Evolutionary conservation across 768 basidiomycete genomes (phyloP).

Genomic region (Xanthoconium stramineum): DNA sequence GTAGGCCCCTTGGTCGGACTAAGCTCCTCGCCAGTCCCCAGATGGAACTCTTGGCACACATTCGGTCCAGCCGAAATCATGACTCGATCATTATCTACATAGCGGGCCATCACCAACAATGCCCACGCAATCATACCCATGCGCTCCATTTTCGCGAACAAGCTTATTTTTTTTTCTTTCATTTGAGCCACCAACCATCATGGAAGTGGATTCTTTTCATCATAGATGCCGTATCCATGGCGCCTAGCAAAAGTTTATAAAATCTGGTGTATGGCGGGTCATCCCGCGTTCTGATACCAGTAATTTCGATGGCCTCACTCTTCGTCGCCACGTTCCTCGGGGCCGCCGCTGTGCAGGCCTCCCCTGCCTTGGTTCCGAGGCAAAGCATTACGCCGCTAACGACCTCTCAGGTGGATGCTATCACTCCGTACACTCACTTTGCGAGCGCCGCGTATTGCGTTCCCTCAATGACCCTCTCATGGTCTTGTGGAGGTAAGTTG

Average conservation of each 20-base stretch:
- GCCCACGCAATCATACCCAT: background rate
- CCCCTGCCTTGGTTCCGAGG: slow-evolving; percentile 26
- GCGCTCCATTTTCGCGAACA: background rate
- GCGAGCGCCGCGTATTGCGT: slow-evolving; percentile 48
- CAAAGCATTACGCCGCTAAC: slow-evolving; percentile 38
- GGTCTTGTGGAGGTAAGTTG: slow-evolving; percentile 51
- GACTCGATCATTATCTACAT: no score
- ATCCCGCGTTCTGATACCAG: background rate
- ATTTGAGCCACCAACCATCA: background rate
- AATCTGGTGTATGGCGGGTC: background rate
- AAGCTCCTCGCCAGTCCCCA: no score
- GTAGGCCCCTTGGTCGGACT: no score
- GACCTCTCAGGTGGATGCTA: slow-evolving; percentile 38
- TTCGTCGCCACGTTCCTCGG: slow-evolving; percentile 7
- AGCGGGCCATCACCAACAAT: background rate
- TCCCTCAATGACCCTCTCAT: slow-evolving; percentile 36
- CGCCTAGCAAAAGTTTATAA: background rate
- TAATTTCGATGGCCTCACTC: slow-evolving; percentile 27
- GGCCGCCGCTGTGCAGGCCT: slow-evolving; percentile 3
- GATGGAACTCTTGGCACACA: no score
- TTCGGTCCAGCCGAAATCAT: no score
- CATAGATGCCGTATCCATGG: no score
- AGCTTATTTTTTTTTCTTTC: background rate
- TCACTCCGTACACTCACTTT: slow-evolving; percentile 46
- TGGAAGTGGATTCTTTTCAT: background rate